Base-by-base conservation (phyloP, 352 stramenopile species). In the Thalassiosira exigua region DNA sequence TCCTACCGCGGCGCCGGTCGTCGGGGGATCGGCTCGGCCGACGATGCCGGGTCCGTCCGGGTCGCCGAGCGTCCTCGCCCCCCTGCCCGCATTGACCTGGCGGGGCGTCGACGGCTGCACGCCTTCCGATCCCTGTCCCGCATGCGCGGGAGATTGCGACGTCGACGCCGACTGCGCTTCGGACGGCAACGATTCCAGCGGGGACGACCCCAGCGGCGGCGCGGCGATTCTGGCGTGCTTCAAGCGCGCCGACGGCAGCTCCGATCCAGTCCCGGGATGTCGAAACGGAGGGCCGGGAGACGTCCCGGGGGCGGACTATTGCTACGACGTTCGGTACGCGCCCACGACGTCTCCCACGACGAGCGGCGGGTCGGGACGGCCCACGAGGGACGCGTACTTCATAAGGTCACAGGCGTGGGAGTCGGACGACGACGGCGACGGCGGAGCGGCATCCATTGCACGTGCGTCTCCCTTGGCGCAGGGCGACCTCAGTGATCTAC, bases 241-340 rank as follows among this genome's bases (percentile, higher is more conserved):
- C 39, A 75, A 75, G 27, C 64, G 72, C 30, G 65, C 39, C 22
- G 56, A 71, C 53, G 72, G 72, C 19, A 46, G 48, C 12, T 42
- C 26, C 26, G 66, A 27, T 36, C 64, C 41, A 59, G 65, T 81
- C 27, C 72, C 72, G 14, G 72, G 72, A 36, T 81, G 72, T 46
- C 12, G 12, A 7, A 30, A 53, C 22, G 72, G 72, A 14, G 72
- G 72, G 44, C 17, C 4, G 17, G 72, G 72, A 29, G 72, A 81
- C 50, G 69, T 81, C 17, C 44, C 72, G 21, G 72, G 72, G 14
- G 72, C 72, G 27, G 72, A 81, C 69, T 81, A 81, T 58, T 81
- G 72, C 41, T 81, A 75, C 68, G 62, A 69, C 46, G 36, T 46
- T 41, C 14, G 30, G 4, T 42, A 21, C 4, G 30, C 22, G 59